Conservation (phyloP, 805 yeast genomes). For the Cyberlindnera xylosilytica region DNA sequence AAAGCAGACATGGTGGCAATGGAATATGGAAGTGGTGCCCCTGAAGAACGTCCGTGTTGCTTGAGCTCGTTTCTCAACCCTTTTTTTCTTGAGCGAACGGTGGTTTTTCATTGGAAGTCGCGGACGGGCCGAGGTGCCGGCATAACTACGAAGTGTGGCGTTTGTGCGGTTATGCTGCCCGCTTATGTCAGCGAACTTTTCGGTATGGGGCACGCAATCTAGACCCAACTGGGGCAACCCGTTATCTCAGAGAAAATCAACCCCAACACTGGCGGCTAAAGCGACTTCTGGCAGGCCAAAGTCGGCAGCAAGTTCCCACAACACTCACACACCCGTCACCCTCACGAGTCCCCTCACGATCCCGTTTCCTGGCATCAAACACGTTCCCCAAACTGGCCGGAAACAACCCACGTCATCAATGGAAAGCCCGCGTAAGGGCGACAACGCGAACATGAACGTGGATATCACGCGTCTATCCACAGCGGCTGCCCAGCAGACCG, state of each 20-base stretch:
- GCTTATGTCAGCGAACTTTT: too few relatives aligned
- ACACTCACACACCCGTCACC: neutral
- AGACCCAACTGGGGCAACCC: neutral
- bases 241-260: neutral
- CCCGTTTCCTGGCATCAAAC: too few relatives aligned
- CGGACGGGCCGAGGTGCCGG: neutral
- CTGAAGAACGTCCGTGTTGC: neutral
- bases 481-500: neutral
- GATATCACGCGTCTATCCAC: constrained; percentile 7
- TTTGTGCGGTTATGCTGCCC: too few relatives aligned
- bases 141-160: neutral
- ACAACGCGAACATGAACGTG: constrained; percentile 6
- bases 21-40: constrained; percentile 11
- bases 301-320: too few relatives aligned
- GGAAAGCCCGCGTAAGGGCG: constrained; percentile 7
- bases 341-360: too few relatives aligned
- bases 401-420: neutral
- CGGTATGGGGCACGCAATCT: too few relatives aligned
- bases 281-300: too few relatives aligned
- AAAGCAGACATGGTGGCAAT: constrained; percentile 19
- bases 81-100: constrained; percentile 12
- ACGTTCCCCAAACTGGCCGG: neutral
- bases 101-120: constrained; percentile 18
- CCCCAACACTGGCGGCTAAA: neutral
- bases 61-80: constrained; percentile 3